phyloP scores from a whole-genome alignment of 352 stramenopile genomes.

The Phytophthora colocasiae region DNA sequence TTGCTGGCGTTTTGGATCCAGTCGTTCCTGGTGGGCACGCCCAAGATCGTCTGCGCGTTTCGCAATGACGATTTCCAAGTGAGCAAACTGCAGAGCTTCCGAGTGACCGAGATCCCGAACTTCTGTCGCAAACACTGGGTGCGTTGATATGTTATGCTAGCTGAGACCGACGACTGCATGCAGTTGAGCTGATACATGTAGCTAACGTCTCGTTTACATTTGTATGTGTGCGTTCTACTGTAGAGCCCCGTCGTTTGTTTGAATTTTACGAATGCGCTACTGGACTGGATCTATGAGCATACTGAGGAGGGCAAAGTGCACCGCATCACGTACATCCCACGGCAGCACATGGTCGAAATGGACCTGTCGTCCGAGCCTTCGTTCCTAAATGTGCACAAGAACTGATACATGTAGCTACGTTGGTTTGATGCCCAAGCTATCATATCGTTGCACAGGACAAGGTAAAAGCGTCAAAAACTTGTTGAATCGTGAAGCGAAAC shows the following conservation, averaged over 20 bases:
- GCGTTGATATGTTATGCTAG: conserved; percentile 19
- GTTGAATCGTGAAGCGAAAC: conserved; percentile 35
- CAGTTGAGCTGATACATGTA: conserved; percentile 14
- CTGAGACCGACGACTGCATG: conserved; percentile 9
- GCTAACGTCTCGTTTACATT: conserved; percentile 34
- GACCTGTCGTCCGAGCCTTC: conserved; percentile 22
- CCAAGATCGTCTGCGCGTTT: conserved; percentile 78
- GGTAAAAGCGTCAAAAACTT: conserved; percentile 30
- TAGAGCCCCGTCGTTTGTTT: conserved; percentile 68
- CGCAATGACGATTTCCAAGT: conserved; percentile 68
- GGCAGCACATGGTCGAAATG: conserved; percentile 61
- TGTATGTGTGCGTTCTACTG: conserved; percentile 18
- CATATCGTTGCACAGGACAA: conserved; percentile 6
- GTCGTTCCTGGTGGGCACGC: conserved; percentile 78
- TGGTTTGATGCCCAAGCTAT: conserved; percentile 25
- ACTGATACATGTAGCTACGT: neutral
- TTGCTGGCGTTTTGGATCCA: conserved; percentile 88
- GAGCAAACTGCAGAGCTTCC: conserved; percentile 71
- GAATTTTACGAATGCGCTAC: conserved; percentile 66
- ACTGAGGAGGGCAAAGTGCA: conserved; percentile 51
- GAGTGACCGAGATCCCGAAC: conserved; percentile 62
- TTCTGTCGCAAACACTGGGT: conserved; percentile 83
- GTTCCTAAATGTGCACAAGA: conserved; percentile 36
- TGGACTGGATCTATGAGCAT: conserved; percentile 66
- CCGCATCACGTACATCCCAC: conserved; percentile 56